Conservation (phyloP, 2,329 filamentous ascomycete species). For the Penicillium nordicum region DNA sequence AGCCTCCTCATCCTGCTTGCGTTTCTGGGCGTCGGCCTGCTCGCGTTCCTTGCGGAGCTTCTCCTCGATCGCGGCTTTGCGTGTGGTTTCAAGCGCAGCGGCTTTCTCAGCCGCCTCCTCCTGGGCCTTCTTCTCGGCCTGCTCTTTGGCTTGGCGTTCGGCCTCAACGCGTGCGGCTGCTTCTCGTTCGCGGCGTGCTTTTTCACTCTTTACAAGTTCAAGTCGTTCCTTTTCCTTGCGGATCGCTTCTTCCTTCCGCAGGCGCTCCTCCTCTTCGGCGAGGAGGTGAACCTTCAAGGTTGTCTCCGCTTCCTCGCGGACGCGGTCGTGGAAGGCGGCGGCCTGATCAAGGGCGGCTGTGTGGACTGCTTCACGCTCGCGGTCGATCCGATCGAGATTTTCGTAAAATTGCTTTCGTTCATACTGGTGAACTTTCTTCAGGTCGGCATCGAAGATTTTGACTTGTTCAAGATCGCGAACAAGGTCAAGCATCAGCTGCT, state of each 20-base stretch:
- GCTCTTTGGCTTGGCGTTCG: constrained; percentile 45
- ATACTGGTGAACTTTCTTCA: constrained; percentile 44
- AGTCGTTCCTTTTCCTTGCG: constrained; percentile 34
- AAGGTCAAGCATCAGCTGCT: constrained; percentile 41
- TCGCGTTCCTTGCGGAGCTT: constrained; percentile 34
- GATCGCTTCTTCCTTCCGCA: constrained; percentile 36
- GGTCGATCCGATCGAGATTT: constrained; percentile 59
- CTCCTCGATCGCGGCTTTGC: constrained; percentile 39
- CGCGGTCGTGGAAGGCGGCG: constrained; percentile 62
- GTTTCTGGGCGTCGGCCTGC: constrained; percentile 31
- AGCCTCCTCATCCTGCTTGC: constrained; percentile 31
- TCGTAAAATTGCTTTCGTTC: constrained; percentile 50
- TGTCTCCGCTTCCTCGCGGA: constrained; percentile 56
- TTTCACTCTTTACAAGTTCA: constrained; percentile 34
- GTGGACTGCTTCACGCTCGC: constrained; percentile 62
- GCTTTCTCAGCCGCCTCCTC: constrained; percentile 33
- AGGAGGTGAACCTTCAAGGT: constrained; percentile 49
- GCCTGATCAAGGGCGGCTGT: constrained; percentile 64
- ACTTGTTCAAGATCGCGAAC: constrained; percentile 41
- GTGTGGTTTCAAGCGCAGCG: constrained; percentile 34
- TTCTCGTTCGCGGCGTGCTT: constrained; percentile 32
- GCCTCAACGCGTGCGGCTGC: constrained; percentile 38
- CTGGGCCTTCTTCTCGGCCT: constrained; percentile 32
- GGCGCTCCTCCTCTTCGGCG: constrained; percentile 39
- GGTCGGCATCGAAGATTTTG: constrained; percentile 40